Evolutionary conservation across 768 basidiomycete genomes (phyloP).

Genomic region (Polyporus arcularius): DNA sequence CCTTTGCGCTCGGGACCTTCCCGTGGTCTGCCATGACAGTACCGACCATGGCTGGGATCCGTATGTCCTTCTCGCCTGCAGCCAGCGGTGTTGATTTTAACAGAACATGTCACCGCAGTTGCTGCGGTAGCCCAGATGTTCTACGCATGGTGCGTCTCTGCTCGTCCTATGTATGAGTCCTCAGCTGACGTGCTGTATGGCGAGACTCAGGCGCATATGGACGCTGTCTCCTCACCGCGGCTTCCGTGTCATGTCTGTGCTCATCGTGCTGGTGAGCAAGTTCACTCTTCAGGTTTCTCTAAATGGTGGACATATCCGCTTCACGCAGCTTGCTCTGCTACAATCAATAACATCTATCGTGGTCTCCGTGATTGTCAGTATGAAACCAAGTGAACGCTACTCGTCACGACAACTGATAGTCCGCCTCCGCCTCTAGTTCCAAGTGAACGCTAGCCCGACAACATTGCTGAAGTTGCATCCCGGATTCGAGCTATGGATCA

Average conservation of each 20-base stretch:
- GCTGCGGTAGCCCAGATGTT: slow-evolving; percentile 24
- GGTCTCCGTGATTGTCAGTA: slow-evolving; percentile 10
- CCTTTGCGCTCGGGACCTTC: slow-evolving; percentile 15
- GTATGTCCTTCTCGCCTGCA: slow-evolving; percentile 8
- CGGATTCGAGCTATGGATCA: slow-evolving; percentile 24
- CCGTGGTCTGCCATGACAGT: slow-evolving; percentile 19
- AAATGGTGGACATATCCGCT: neutral
- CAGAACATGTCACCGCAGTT: slow-evolving; percentile 9
- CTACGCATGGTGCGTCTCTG: slow-evolving; percentile 24
- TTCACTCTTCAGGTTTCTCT: too few species aligned
- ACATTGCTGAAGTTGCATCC: too few species aligned
- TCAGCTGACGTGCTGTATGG: too few species aligned
- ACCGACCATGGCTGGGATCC: slow-evolving; percentile 22
- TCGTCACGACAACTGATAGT: too few species aligned
- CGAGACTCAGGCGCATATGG: too few species aligned
- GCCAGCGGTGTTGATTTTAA: too few species aligned
- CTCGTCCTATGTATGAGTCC: neutral
- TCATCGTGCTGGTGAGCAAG: too few species aligned
- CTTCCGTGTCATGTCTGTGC: too few species aligned
- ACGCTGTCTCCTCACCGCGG: too few species aligned
- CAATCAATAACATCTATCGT: slow-evolving; percentile 17
- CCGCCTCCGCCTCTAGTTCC: too few species aligned
- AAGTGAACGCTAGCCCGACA: too few species aligned
- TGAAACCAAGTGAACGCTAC: too few species aligned
- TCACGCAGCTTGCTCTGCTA: slow-evolving; percentile 13